A percentile compares a stretch with the other conserved stretches of the same genome.
These are phyloP conservation scores for Gossypium gossypioides DNA, from an alignment of 441 rosid species.

Conservation along the genomic window DNA sequence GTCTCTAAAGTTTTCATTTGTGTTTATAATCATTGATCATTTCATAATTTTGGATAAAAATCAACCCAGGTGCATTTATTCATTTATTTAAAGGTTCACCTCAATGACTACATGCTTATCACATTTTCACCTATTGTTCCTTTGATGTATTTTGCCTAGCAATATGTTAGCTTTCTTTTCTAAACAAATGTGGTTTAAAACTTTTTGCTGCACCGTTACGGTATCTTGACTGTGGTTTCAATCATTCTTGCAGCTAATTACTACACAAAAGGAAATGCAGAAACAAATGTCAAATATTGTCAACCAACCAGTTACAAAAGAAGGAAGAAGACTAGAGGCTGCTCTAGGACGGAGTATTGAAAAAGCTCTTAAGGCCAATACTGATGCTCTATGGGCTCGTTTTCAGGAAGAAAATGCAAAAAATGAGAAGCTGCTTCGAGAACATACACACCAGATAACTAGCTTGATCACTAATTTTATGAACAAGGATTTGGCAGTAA, in stretches of 20 bases:
- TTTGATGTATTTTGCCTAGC: neutral
- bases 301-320: slow-evolving; percentile 48
- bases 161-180: neutral
- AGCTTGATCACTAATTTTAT: slow-evolving; percentile 44
- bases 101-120: neutral
- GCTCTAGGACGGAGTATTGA: slow-evolving; percentile 62
- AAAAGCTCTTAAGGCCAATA: slow-evolving; percentile 57
- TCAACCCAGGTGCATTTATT: neutral
- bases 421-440: slow-evolving; percentile 53
- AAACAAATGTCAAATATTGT: slow-evolving; percentile 56
- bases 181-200: neutral
- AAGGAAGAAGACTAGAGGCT: slow-evolving; percentile 73
- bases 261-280: slow-evolving; percentile 73
- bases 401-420: slow-evolving; percentile 66
- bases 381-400: slow-evolving; percentile 77
- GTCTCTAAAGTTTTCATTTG: neutral
- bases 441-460: slow-evolving; percentile 48
- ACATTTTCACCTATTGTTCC: neutral
- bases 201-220: neutral
- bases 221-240: slow-evolving; percentile 7
- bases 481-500: slow-evolving; percentile 54
- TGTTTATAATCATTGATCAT: neutral
- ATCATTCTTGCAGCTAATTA: slow-evolving; percentile 35
- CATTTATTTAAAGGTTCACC: neutral
- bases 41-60: neutral